These are phyloP conservation scores for Yamadazyma phyllophila DNA, from an alignment of 805 yeast species.

Conservation along the genomic window DNA sequence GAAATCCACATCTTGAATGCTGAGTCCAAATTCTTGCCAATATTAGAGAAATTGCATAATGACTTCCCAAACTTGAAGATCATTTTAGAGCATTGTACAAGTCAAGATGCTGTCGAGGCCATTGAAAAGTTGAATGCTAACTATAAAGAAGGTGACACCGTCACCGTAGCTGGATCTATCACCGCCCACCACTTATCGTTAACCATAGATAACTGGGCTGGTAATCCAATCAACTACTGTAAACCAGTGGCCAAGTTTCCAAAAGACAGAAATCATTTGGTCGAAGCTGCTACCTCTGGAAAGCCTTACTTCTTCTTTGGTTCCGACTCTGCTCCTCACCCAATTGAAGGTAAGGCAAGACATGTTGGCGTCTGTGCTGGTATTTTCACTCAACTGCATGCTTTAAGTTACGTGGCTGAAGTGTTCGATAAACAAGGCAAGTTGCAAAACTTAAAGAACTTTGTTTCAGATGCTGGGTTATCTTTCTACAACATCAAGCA, in stretches of 20 bases:
- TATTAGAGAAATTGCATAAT: conserved; percentile 67
- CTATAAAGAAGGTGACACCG: conserved; percentile 26
- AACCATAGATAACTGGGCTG: conserved; percentile 95
- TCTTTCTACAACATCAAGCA: conserved; percentile 62
- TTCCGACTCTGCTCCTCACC: conserved; percentile 98
- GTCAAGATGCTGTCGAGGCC: conserved; percentile 80
- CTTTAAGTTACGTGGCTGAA: conserved; percentile 80
- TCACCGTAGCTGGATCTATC: conserved; percentile 83
- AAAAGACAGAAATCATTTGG: conserved; percentile 72
- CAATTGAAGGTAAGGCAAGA: conserved; percentile 70
- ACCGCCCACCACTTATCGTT: conserved; percentile 93
- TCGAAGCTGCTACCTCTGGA: conserved; percentile 88
- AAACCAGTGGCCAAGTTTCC: conserved; percentile 98
- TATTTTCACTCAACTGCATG: conserved; percentile 86
- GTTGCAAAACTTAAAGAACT: conserved; percentile 64
- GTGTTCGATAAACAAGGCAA: conserved; percentile 68
- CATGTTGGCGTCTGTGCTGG: conserved; percentile 96
- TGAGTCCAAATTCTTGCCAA: conserved; percentile 89
- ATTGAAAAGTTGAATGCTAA: conserved; percentile 55
- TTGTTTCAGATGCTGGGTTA: conserved; percentile 75
- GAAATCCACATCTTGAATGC: conserved; percentile 92
- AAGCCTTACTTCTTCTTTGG: conserved; percentile 94
- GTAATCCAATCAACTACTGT: conserved; percentile 91
- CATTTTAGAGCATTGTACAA: conserved; percentile 92
- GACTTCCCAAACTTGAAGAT: conserved; percentile 87